These are phyloP conservation scores for Globisporangium megalacanthum DNA, from an alignment of 352 stramenopile species.

Conservation along the genomic window DNA sequence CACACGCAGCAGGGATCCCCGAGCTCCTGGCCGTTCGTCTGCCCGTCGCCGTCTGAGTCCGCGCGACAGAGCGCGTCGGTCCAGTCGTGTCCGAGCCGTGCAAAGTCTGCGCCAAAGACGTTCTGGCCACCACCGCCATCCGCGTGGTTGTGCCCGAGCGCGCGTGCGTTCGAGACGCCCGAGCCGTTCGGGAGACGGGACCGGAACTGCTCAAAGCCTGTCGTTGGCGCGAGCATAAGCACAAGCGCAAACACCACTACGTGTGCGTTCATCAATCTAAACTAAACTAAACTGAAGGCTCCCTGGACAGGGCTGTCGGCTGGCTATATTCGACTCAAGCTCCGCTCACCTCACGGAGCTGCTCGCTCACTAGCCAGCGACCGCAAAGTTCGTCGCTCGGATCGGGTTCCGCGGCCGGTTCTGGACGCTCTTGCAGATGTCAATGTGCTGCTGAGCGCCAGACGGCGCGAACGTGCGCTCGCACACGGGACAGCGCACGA, in stretches of 20 bases:
- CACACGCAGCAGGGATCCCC: conserved; percentile 48
- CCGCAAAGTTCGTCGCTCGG: conserved; percentile 50
- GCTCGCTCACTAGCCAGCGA: conserved; percentile 33
- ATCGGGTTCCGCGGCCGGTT: conserved; percentile 74
- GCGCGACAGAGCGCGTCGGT: conserved; percentile 27
- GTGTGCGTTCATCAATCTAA: too few relatives aligned
- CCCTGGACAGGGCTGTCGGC: too few relatives aligned
- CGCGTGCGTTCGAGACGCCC: neutral
- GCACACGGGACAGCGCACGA: conserved; percentile 80
- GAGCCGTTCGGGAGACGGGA: conserved; percentile 6
- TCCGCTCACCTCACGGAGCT: too few relatives aligned
- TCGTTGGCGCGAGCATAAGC: neutral
- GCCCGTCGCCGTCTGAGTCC: conserved; percentile 34
- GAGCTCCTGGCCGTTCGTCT: conserved; percentile 54
- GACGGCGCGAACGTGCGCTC: conserved; percentile 76
- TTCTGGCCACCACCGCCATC: conserved; percentile 4
- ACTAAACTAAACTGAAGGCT: too few relatives aligned
- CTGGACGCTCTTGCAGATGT: conserved; percentile 79
- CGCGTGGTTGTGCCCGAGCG: neutral
- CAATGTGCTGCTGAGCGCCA: conserved; percentile 79
- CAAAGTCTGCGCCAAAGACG: conserved; percentile 7
- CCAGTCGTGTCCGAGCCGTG: conserved; percentile 14
- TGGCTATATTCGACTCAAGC: too few relatives aligned
- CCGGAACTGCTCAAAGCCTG: conserved; percentile 7
- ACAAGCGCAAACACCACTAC: neutral